phyloP scores from a whole-genome alignment of 257 asterid genomes.

The Mentha longifolia region DNA sequence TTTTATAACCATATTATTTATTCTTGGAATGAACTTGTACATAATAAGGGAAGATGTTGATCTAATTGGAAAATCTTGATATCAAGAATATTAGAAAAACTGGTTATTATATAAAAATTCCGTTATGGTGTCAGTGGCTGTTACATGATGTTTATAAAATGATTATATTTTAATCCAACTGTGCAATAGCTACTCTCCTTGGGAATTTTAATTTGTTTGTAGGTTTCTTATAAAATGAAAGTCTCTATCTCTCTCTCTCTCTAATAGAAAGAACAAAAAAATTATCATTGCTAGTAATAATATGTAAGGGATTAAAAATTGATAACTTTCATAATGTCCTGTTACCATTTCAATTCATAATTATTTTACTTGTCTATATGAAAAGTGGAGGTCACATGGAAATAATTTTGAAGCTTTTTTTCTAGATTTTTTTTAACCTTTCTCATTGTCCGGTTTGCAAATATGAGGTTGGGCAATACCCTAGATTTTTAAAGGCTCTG shows the following conservation, averaged over 20 bases:
- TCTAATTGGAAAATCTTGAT: constrained; percentile 94
- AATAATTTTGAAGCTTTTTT: constrained; percentile 73
- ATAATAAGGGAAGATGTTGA: constrained; percentile 93
- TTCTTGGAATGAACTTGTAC: constrained; percentile 44
- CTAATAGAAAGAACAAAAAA: constrained; percentile 96
- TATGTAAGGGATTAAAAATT: constrained; percentile 66
- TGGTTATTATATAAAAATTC: constrained; percentile 45
- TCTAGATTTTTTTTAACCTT: too few relatives aligned
- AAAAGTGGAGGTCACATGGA: constrained; percentile 50
- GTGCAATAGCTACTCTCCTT: constrained; percentile 38
- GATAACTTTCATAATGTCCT: not conserved
- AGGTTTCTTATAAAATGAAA: constrained; percentile 83
- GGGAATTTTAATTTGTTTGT: constrained; percentile 94
- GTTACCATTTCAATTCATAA: constrained; percentile 5
- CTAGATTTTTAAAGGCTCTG: too few relatives aligned
- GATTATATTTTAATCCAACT: not conserved
- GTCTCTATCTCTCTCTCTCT: too few relatives aligned
- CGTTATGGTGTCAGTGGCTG: not conserved
- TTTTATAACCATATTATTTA: not conserved
- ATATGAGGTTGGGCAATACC: too few relatives aligned
- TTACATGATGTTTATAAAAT: not conserved
- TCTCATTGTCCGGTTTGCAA: constrained; percentile 31
- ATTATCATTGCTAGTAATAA: constrained; percentile 99
- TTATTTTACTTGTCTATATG: not conserved
- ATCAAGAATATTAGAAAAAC: constrained; percentile 90